phyloP scores from a whole-genome alignment of 345 rosid species.

The Eucalyptus sp. region DNA sequence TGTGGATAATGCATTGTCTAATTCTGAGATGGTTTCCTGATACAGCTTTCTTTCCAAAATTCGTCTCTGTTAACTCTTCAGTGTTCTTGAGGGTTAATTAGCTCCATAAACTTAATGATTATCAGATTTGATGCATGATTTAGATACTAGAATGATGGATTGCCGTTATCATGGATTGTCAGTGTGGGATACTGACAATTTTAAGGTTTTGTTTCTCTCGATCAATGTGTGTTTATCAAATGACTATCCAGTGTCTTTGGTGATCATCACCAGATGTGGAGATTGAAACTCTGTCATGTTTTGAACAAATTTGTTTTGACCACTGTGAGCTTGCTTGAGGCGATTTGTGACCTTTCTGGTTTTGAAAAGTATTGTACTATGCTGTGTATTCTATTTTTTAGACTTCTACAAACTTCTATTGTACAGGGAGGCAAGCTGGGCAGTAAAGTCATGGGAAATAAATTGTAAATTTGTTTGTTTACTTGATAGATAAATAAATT shows the following conservation, averaged over 20 bases:
- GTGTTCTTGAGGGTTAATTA: background rate
- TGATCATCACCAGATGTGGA: background rate
- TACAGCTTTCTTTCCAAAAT: background rate
- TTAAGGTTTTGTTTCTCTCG: background rate
- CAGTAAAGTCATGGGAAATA: background rate
- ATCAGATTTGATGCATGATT: background rate
- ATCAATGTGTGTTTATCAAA: background rate
- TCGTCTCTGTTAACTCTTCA: background rate
- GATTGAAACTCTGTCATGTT: background rate
- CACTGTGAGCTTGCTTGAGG: background rate
- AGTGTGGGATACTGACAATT: background rate
- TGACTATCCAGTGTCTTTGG: background rate
- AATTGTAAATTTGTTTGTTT: background rate
- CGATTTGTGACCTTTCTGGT: background rate
- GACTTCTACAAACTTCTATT: background rate
- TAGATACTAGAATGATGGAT: background rate
- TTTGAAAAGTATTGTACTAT: background rate
- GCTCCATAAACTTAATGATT: background rate
- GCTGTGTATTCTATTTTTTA: background rate
- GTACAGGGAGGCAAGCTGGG: background rate
- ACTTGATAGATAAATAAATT: background rate
- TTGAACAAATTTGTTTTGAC: background rate
- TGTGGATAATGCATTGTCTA: background rate
- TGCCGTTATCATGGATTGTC: background rate
- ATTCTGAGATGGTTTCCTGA: background rate